phyloP scores from a whole-genome alignment of 2,329 filamentous ascomycete species.

The Penicillium psychrosexuale region DNA sequence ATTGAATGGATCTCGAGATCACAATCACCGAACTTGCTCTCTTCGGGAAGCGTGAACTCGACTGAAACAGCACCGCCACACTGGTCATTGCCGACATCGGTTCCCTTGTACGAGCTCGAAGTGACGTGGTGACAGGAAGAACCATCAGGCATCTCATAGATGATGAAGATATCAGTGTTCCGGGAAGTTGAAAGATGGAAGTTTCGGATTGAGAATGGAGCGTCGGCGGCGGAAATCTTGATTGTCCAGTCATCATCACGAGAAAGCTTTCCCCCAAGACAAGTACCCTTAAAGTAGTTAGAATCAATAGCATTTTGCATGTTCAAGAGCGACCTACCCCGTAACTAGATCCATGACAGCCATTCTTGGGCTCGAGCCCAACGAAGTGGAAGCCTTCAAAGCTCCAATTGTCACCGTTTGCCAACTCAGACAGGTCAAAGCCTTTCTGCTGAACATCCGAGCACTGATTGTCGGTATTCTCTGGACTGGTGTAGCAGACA shows the following conservation, averaged over 20 bases:
- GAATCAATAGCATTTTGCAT: background rate
- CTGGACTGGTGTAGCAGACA: slow-evolving; percentile 61
- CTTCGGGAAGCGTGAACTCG: slow-evolving; percentile 60
- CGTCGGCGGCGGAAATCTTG: slow-evolving; percentile 14
- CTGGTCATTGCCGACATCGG: slow-evolving; percentile 73
- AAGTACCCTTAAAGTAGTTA: slow-evolving; percentile 49
- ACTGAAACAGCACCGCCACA: slow-evolving; percentile 85
- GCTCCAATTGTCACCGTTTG: slow-evolving; percentile 55
- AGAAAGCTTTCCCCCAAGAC: slow-evolving; percentile 59
- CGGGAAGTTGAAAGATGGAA: slow-evolving; percentile 71
- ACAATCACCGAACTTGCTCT: slow-evolving; percentile 58
- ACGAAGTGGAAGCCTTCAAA: slow-evolving; percentile 71
- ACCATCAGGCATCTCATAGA: slow-evolving; percentile 79
- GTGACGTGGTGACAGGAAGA: slow-evolving; percentile 73
- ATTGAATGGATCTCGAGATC: slow-evolving; percentile 53
- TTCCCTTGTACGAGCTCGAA: slow-evolving; percentile 63
- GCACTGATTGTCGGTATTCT: slow-evolving; percentile 74
- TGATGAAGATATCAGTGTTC: slow-evolving; percentile 75
- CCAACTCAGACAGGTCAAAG: slow-evolving; percentile 67
- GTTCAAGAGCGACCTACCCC: slow-evolving; percentile 41
- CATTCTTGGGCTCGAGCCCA: slow-evolving; percentile 66
- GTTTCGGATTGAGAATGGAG: slow-evolving; percentile 67
- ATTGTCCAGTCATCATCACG: slow-evolving; percentile 45
- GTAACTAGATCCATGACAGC: slow-evolving; percentile 27
- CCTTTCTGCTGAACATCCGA: slow-evolving; percentile 62